Conservation (phyloP, 208 protist species). For the Leishmania turanica region DNA sequence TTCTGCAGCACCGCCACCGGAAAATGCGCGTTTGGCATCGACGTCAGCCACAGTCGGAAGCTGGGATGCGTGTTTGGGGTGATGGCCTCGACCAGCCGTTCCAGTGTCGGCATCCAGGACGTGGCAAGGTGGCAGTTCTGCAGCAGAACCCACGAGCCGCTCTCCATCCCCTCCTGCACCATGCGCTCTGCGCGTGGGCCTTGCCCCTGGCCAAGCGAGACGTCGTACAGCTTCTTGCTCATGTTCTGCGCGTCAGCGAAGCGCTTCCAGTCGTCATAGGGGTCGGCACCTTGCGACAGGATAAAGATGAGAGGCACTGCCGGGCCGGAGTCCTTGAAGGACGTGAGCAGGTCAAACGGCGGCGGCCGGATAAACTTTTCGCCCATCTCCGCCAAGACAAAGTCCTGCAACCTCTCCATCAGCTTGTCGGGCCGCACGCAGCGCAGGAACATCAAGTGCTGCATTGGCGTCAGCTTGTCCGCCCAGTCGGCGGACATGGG, state of each 20-base stretch:
- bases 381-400: slow-evolving; percentile 92
- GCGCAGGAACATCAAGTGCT: slow-evolving; percentile 96
- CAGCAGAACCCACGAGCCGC: slow-evolving; percentile 96
- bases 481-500: slow-evolving; percentile 81
- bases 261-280: slow-evolving; percentile 95
- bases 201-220: slow-evolving; percentile 98
- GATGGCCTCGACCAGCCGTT: slow-evolving; percentile 95
- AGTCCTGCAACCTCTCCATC: slow-evolving; percentile 95
- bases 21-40: slow-evolving; percentile 97
- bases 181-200: slow-evolving; percentile 96
- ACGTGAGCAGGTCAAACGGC: slow-evolving; percentile 95
- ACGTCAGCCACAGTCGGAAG: slow-evolving; percentile 99
- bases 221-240: slow-evolving; percentile 94
- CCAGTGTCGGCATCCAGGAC: slow-evolving; percentile 98
- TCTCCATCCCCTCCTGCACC: slow-evolving; percentile 93
- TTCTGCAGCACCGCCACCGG: slow-evolving; percentile 98
- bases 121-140: slow-evolving; percentile 99
- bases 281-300: slow-evolving; percentile 98
- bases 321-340: slow-evolving; percentile 94
- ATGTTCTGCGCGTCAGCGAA: slow-evolving; percentile 97
- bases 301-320: slow-evolving; percentile 98
- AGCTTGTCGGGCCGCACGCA: slow-evolving; percentile 98
- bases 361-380: slow-evolving; percentile 96
- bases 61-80: slow-evolving; percentile 87
- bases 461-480: slow-evolving; percentile 88